Percentiles rank a stretch among this genome's conserved stretches.
Evolutionary conservation across 2,329 filamentous ascomycete genomes (phyloP).

Genomic region (Plenodomus tracheiphilus): DNA sequence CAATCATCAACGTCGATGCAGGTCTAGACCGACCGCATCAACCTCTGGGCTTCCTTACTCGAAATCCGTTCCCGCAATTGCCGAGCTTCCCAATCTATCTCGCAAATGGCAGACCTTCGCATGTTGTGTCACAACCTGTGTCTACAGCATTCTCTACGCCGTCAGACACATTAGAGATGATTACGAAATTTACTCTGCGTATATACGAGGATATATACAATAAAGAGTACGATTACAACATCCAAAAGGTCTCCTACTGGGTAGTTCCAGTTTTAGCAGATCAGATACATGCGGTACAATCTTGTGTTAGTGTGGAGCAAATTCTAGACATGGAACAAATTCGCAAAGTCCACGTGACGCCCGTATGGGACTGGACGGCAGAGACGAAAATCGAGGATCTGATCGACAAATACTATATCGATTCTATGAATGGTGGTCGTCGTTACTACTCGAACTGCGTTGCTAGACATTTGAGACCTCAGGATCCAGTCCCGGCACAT

Average conservation of each 20-base stretch:
- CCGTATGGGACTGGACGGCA: conserved; percentile 52
- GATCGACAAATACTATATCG: conserved; percentile 57
- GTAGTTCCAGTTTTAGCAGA: conserved; percentile 62
- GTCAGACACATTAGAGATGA: conserved; percentile 51
- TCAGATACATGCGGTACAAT: not conserved
- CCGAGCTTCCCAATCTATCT: conserved; percentile 74
- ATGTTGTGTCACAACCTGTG: conserved; percentile 57
- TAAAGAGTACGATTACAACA: conserved; percentile 72
- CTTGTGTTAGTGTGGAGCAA: conserved; percentile 13
- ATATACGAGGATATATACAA: conserved; percentile 87
- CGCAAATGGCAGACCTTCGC: conserved; percentile 63
- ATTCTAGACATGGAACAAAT: conserved; percentile 68
- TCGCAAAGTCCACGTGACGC: conserved; percentile 41
- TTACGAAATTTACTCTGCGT: conserved; percentile 75
- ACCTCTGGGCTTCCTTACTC: conserved; percentile 72
- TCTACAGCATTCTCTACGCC: conserved; percentile 49
- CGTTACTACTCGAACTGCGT: conserved; percentile 59
- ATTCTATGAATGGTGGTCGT: conserved; percentile 60
- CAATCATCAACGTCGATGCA: conserved; percentile 63
- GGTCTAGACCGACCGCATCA: conserved; percentile 63
- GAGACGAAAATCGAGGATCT: conserved; percentile 48
- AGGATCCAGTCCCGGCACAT: conserved; percentile 65
- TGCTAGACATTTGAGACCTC: conserved; percentile 60
- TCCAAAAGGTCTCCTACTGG: conserved; percentile 77
- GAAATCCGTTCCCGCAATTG: conserved; percentile 64